Percentiles rank a stretch among this genome's conserved stretches.
These are phyloP conservation scores for Marasmius tenuissimus DNA, from an alignment of 1,284 basidiomycete species.

Conservation along the genomic window DNA sequence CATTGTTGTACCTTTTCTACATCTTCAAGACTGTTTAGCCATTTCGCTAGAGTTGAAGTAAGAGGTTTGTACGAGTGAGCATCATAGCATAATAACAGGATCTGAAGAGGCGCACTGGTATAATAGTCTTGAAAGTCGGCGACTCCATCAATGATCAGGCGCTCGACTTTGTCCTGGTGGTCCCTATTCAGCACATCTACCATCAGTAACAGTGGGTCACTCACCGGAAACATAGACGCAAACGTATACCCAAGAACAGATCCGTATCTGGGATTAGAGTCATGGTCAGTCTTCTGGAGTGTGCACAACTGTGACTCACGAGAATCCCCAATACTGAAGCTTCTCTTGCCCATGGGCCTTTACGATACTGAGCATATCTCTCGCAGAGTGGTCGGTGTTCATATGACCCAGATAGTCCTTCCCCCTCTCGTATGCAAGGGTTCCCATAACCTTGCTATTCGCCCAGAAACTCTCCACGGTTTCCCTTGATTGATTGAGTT, in stretches of 20 bases:
- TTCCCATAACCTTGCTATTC: conserved; percentile 14
- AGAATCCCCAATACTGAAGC: too few relatives aligned
- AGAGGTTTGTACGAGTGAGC: too few relatives aligned
- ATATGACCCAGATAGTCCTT: too few relatives aligned
- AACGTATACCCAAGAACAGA: conserved; percentile 20
- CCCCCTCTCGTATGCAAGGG: conserved; percentile 20
- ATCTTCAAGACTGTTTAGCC: conserved; percentile 12
- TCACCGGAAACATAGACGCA: conserved; percentile 21
- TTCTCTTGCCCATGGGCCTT: too few relatives aligned
- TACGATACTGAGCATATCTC: too few relatives aligned
- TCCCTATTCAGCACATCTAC: neutral
- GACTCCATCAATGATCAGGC: conserved; percentile 21
- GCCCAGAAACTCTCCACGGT: conserved; percentile 19
- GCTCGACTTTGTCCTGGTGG: conserved; percentile 17
- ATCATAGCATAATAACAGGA: too few relatives aligned
- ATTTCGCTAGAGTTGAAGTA: neutral
- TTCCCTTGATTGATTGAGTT: conserved; percentile 18
- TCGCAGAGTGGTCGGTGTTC: too few relatives aligned
- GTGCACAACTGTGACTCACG: too few relatives aligned
- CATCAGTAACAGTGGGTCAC: neutral
- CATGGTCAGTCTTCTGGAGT: neutral
- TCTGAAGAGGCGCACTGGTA: conserved; percentile 7
- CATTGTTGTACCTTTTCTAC: conserved; percentile 9
- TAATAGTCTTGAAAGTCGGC: conserved; percentile 16
- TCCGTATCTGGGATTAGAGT: conserved; percentile 15